Percentiles rank a stretch among this genome's conserved stretches.
Conservation (phyloP, 2,329 filamentous ascomycete species). For the Alternaria brassicicola region DNA sequence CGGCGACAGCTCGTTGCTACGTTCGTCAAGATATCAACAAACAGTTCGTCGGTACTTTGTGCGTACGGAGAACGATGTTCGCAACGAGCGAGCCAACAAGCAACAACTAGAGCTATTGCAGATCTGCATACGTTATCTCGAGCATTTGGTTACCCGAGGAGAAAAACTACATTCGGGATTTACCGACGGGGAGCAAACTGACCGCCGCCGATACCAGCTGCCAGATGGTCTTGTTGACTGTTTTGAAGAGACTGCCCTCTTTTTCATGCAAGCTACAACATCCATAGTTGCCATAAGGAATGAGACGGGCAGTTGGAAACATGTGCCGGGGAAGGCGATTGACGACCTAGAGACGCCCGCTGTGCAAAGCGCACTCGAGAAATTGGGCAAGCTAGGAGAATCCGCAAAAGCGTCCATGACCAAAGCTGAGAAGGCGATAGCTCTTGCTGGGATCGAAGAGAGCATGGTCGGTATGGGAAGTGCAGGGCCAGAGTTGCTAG, state of each 20-base stretch:
- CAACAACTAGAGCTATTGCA: not conserved
- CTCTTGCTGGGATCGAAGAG: not conserved
- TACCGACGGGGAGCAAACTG: not conserved
- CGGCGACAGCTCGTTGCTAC: not conserved
- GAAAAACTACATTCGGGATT: constrained; percentile 2
- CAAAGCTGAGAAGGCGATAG: constrained; percentile 10
- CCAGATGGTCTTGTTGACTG: constrained; percentile 12
- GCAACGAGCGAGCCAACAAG: constrained; percentile 1
- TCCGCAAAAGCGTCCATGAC: constrained; percentile 10
- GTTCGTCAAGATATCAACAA: not conserved
- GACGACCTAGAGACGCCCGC: not conserved
- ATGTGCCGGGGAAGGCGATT: not conserved
- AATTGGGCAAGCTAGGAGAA: constrained; percentile 2
- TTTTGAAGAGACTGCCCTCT: constrained; percentile 13
- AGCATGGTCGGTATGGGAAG: not conserved
- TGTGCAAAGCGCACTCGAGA: constrained; percentile 2
- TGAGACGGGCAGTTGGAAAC: not conserved
- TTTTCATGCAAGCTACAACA: constrained; percentile 5
- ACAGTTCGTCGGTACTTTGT: not conserved
- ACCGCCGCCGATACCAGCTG: not conserved
- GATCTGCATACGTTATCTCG: constrained; percentile 2
- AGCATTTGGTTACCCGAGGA: not conserved
- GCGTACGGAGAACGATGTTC: not conserved
- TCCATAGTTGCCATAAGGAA: not conserved
- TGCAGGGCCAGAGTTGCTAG: constrained; percentile 4